Base-by-base conservation (phyloP, 148 eudicot genomes). In the Amaranthus cruentus region DNA sequence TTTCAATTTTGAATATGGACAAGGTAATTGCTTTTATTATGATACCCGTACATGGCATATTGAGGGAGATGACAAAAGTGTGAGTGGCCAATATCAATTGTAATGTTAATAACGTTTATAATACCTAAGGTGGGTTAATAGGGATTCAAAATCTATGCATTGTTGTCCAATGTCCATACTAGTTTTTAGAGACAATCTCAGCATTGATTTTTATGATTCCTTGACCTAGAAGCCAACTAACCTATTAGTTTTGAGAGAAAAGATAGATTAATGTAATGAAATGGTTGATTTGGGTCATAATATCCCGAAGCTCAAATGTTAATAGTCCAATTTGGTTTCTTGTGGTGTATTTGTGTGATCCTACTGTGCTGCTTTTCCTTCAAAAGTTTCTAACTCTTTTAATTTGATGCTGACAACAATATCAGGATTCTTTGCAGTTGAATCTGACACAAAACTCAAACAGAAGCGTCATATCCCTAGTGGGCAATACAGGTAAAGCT, bases 401-500 rank as follows among this genome's bases (percentile, higher is more conserved):
- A 14, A 46, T 42, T n/a, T 52, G 47, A 56, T 10, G 18, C 38
- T 68, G 62, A 62, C 66, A 42, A 47, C 47, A 54, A 50, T 78
- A 67, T 83, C 82, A 86, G 86, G 83, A 83, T 38, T 65, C 83
- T 28, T 67, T 86, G 84, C 88, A 82, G 83, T 80, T 92, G 66
- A 83, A 87, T 77, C 73, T 90, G 73, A 86, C 91, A 6, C 77
- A 63, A 47, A 78, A 62, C 49, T 76, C 80, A 59, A 83, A 81
- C 79, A 79, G 74, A 79, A 81, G 81, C 73, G 71, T 83, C 76
- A 74, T 92, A 47, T 87, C 96, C 54, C 48, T 90, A 53, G 78
- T 88, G 66, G 98, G 98, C n/a, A 92, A 92, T 74, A 82, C 96
- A 79, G 89, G 92, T 88, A 84, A 62, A 51, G 69, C 48, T 54